Base-by-base conservation (phyloP, 768 basidiomycete genomes). In the Inosperma sp. region DNA sequence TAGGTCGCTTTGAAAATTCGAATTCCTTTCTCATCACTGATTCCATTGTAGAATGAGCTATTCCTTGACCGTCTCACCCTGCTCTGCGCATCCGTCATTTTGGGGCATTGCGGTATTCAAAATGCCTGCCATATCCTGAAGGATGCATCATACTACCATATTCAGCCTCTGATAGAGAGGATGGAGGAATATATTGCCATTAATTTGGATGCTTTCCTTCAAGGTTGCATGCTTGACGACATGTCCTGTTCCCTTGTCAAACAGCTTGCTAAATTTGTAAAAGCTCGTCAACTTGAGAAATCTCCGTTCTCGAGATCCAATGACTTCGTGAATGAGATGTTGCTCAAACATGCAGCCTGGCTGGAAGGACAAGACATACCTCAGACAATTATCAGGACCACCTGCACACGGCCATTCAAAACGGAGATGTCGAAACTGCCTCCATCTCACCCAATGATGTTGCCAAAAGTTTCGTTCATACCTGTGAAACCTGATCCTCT, bases 191-290 rank as follows among this genome's bases (percentile, higher is more conserved):
- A 92, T 66, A 84, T 96, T 59, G 70, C 80, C 2, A 79, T 81
- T 51, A 94, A 92, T 61, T 73, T 95, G 72, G 96, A 99, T 65
- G 82, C 83, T 1, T 76, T 96, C 43, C 77, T 99, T 16, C 93
- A 97, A 62, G 75, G 74, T 27, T 78, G 79, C 14, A 78, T 94
- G 59, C 77, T 99, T 19, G 88, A 93, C 51, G 85, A 86, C 45
- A 75, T 95, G 30, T 74, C 83, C 2, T 62, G 72, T 14, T 74
- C 77, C 27, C 76, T 91, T 17, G 68, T 95, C 55, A 78, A 79
- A 44, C 80, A 84, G 55, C 77, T 99, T 6, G 73, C 84, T 3
- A 60, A 66, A 2, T 85, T 80, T 54, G 72, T 84, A 2, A 72
- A 74, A 14, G 53, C 61, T 8, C 73, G 78, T 36, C 96, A 99